phyloP scores from a whole-genome alignment of 1,284 basidiomycete genomes.

The Pseudozyma hubeiensis region DNA sequence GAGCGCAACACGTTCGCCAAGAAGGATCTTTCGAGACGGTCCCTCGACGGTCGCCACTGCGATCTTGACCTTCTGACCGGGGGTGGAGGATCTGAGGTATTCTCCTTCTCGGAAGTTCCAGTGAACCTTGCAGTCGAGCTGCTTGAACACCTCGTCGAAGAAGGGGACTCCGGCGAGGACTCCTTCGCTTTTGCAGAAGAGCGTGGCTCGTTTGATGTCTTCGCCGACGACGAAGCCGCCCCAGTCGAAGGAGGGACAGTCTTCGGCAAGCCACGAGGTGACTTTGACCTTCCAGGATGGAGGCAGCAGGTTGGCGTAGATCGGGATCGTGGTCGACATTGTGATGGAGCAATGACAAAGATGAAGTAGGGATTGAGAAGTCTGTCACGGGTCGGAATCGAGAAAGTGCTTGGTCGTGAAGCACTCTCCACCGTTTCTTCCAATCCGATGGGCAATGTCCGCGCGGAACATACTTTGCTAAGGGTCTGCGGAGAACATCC shows the following conservation, averaged over 20 bases:
- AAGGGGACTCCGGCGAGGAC: constrained; percentile 95
- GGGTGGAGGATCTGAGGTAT: constrained; percentile 67
- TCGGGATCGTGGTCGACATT: constrained; percentile 24
- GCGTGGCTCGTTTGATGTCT: constrained; percentile 82
- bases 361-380: no score
- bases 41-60: constrained; percentile 88
- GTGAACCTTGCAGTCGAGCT: constrained; percentile 90
- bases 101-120: constrained; percentile 92
- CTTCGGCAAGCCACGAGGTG: constrained; percentile 86
- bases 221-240: constrained; percentile 98
- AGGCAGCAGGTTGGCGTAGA: constrained; percentile 59
- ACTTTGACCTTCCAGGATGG: constrained; percentile 76
- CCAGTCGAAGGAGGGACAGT: constrained; percentile 96
- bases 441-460: no score
- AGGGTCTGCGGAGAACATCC: neutral
- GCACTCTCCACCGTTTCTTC: no score
- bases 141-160: constrained; percentile 90
- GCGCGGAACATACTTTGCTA: no score
- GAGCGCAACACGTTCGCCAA: constrained; percentile 93
- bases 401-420: no score
- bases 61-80: constrained; percentile 73
- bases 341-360: neutral
- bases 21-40: constrained; percentile 85
- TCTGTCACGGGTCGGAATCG: no score
- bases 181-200: constrained; percentile 85